Percentiles rank a stretch among this genome's conserved stretches.
These are phyloP conservation scores for Colletotrichum theobromicola DNA, from an alignment of 2,329 filamentous ascomycete species.

Conservation along the genomic window DNA sequence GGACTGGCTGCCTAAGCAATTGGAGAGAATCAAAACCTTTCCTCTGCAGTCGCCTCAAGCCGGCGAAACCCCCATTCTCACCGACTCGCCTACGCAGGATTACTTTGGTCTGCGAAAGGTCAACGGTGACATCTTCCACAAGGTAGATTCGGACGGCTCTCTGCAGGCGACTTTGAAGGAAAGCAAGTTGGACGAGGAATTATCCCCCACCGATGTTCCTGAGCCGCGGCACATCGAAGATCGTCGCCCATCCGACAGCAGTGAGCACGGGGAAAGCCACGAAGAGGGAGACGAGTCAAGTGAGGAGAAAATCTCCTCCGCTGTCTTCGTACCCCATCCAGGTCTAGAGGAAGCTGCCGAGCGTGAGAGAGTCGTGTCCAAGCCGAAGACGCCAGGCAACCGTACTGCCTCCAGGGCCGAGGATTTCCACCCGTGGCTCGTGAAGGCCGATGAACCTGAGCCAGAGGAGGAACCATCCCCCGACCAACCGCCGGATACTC, in stretches of 20 bases:
- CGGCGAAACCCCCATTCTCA: conserved; percentile 16
- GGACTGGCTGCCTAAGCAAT: conserved; percentile 12
- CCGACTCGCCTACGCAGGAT: conserved; percentile 21
- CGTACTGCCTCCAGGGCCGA: conserved; percentile 27
- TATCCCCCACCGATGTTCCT: neutral
- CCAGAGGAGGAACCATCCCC: conserved; percentile 29
- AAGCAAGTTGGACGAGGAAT: neutral
- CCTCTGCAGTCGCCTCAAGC: conserved; percentile 16
- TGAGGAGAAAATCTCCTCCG: conserved; percentile 86
- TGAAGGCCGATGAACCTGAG: conserved; percentile 60
- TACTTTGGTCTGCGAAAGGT: conserved; percentile 22
- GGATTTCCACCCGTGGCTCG: conserved; percentile 58
- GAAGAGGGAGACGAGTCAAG: conserved; percentile 69
- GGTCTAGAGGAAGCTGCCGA: conserved; percentile 48
- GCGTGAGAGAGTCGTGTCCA: conserved; percentile 29
- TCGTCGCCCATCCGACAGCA: conserved; percentile 43
- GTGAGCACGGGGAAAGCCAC: conserved; percentile 41
- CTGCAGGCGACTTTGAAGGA: neutral
- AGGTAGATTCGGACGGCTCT: conserved; percentile 11
- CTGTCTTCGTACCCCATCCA: conserved; percentile 81
- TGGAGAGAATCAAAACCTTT: conserved; percentile 16
- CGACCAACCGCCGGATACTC: conserved; percentile 4
- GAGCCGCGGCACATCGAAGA: conserved; percentile 16
- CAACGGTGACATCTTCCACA: conserved; percentile 23
- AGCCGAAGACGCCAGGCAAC: conserved; percentile 18